Percentiles rank a stretch among this genome's conserved stretches.
Conservation (phyloP, 2,329 filamentous ascomycete genomes). For the Thielaviopsis punctulata region DNA sequence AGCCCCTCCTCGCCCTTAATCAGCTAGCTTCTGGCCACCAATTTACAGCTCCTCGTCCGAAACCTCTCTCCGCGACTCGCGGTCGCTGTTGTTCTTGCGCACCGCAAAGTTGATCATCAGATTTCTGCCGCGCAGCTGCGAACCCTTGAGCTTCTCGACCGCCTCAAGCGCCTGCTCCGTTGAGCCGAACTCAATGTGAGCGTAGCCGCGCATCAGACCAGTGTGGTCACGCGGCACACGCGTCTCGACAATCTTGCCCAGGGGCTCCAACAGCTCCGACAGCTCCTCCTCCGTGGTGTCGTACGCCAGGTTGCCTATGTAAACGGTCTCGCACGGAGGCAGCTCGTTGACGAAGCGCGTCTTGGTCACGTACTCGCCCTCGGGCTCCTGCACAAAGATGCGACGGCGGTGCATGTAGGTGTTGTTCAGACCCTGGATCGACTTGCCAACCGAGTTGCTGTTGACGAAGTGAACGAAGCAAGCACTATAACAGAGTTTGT, state of each 20-base stretch:
- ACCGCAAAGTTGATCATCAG: conserved; percentile 48
- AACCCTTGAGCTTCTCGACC: conserved; percentile 34
- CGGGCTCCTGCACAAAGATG: conserved; percentile 7
- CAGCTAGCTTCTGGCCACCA: background rate
- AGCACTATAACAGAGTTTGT: conserved; percentile 1
- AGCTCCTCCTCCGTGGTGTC: conserved; percentile 73
- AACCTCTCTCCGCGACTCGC: background rate
- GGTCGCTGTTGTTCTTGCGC: background rate
- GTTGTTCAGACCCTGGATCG: conserved; percentile 7
- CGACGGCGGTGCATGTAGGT: conserved; percentile 11
- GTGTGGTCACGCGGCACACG: conserved; percentile 67
- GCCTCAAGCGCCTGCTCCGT: conserved; percentile 46
- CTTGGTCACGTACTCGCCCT: conserved; percentile 3
- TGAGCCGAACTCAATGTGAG: conserved; percentile 64
- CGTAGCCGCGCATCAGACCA: conserved; percentile 68
- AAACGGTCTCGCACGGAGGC: conserved; percentile 34
- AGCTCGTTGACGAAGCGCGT: background rate
- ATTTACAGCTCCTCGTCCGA: background rate
- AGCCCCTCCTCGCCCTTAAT: background rate
- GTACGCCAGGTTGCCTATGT: conserved; percentile 73
- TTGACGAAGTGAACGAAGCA: conserved; percentile 9
- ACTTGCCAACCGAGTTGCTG: conserved; percentile 1
- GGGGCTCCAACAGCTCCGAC: conserved; percentile 55
- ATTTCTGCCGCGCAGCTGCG: conserved; percentile 45
- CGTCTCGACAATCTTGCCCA: conserved; percentile 56